Base-by-base conservation (phyloP, 495 filamentous ascomycete genomes). In the Hyaloscypha finlandica region DNA sequence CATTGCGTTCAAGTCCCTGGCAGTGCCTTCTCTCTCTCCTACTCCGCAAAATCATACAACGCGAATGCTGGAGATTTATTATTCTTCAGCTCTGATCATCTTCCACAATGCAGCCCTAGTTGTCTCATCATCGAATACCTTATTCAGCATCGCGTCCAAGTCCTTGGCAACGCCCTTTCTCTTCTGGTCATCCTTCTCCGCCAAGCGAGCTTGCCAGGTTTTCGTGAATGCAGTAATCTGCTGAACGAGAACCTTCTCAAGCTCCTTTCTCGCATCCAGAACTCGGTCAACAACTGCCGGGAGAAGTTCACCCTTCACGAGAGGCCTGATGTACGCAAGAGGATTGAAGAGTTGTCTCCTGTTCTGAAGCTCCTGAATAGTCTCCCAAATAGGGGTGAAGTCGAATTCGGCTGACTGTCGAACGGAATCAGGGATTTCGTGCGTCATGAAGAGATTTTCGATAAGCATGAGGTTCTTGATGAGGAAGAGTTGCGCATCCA, bases 391-490 rank as follows among this genome's bases (percentile, higher is more conserved):
- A 59, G 86, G 86, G 29, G 90, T 86, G 77, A 97, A 95, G 76
- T 96, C 89, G 68, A 91, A 83, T 48, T 69, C 71, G 20, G 86
- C 84, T 35, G 90, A 80, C 67, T 88, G 88, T 37, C 91, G 89
- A 33, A 73, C 39, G 37, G 90, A 87, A 54, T 93, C 91, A 70
- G 90, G 94, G 75, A 97, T 95, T 78, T 97, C 93, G 68, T 97
- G 93, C 20, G 93, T 92, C 42, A 97, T 86, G 33, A 97, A 92
- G 70, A 94, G 90, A 69, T 94, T 92, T 72, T 96, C 96, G 12
- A 97, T 86, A 67, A 96, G 87, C 48, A 97, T 88, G 3, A 97
- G 83, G 74, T 97, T 94, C 70, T 92, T 93, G 77, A 97, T 89
- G 67, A 96, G 86, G 77, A 97, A 97, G 35, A 97, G 37, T 82